Percentiles rank a stretch among this genome's conserved stretches.
Conservation (phyloP, 2,329 filamentous ascomycete genomes). For the Phyllosticta citribraziliensis region DNA sequence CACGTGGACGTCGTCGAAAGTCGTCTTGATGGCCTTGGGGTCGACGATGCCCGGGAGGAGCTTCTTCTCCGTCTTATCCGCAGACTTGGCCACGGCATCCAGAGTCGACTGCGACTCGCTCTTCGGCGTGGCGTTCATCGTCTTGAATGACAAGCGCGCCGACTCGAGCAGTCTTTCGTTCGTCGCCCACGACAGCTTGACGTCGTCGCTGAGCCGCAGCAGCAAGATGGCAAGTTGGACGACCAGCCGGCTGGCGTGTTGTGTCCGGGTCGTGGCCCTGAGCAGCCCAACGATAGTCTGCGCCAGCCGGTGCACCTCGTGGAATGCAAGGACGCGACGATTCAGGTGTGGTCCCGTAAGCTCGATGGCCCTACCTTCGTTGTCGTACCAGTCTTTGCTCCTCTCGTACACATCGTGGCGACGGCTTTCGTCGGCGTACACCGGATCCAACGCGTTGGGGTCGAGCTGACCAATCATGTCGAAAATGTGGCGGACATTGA, state of each 20-base stretch:
- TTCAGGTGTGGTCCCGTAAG: conserved; percentile 19
- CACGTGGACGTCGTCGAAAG: conserved; percentile 79
- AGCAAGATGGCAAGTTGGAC: conserved; percentile 30
- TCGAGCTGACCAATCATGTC: conserved; percentile 47
- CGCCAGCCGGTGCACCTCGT: conserved; percentile 52
- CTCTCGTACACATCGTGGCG: background rate
- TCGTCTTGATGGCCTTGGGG: conserved; percentile 70
- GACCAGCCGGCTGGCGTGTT: conserved; percentile 22
- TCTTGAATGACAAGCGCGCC: background rate
- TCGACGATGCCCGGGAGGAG: conserved; percentile 75
- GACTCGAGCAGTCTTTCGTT: conserved; percentile 30
- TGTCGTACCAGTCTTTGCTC: background rate
- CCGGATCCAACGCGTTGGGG: conserved; percentile 17
- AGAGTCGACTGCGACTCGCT: conserved; percentile 24
- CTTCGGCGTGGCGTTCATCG: conserved; percentile 8
- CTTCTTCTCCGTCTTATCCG: conserved; percentile 70
- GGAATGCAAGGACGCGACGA: conserved; percentile 46
- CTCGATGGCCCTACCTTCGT: conserved; percentile 5
- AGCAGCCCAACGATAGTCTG: conserved; percentile 41
- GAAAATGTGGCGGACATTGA: conserved; percentile 57
- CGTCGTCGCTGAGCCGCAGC: conserved; percentile 36
- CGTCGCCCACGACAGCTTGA: conserved; percentile 34
- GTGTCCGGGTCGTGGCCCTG: conserved; percentile 1
- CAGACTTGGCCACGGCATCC: conserved; percentile 8
- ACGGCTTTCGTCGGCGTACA: background rate